Percentiles rank a stretch among this genome's conserved stretches.
These are phyloP conservation scores for Chytriomyces sp. DNA, from an alignment of 192 early-diverging fungal species.

Conservation along the genomic window DNA sequence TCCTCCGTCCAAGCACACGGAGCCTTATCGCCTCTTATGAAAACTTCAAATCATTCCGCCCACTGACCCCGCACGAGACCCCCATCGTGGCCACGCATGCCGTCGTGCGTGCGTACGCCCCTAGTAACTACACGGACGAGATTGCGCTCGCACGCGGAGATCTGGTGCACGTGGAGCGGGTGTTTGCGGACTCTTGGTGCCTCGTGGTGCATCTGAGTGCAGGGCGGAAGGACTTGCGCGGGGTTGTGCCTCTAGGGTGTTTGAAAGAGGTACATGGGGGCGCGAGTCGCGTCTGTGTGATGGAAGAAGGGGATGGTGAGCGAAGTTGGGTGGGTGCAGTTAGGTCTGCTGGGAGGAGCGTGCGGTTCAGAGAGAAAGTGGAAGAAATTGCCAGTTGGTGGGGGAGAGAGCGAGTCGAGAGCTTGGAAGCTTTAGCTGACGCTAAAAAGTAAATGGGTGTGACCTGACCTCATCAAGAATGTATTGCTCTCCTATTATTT, in stretches of 20 bases:
- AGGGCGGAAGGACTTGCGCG: not conserved
- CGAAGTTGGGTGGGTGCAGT: not conserved
- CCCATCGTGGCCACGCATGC: conserved; percentile 1
- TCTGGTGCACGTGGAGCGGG: not conserved
- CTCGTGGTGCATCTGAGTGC: not conserved
- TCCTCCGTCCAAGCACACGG: conserved; percentile 7
- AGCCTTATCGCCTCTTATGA: not conserved
- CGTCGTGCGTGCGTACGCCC: not conserved
- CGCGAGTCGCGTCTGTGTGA: not conserved
- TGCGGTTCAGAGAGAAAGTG: not conserved
- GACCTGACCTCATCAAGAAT: too few species aligned
- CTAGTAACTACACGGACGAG: not conserved
- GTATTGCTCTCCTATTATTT: too few species aligned
- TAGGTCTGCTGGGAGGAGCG: not conserved
- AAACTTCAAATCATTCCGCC: not conserved
- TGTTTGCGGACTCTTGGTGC: not conserved
- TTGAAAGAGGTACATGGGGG: not conserved
- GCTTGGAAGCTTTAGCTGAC: too few species aligned
- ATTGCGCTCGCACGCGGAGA: not conserved
- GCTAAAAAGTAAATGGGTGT: too few species aligned
- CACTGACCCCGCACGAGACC: not conserved
- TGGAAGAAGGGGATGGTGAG: not conserved
- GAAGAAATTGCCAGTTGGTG: not conserved
- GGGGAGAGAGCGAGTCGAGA: not conserved
- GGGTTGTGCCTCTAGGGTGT: not conserved